Evolutionary conservation across 2,329 filamentous ascomycete species (phyloP), one percentile per base, ranked within the genome.

Genomic region (Fusarium burgessii): DNA sequence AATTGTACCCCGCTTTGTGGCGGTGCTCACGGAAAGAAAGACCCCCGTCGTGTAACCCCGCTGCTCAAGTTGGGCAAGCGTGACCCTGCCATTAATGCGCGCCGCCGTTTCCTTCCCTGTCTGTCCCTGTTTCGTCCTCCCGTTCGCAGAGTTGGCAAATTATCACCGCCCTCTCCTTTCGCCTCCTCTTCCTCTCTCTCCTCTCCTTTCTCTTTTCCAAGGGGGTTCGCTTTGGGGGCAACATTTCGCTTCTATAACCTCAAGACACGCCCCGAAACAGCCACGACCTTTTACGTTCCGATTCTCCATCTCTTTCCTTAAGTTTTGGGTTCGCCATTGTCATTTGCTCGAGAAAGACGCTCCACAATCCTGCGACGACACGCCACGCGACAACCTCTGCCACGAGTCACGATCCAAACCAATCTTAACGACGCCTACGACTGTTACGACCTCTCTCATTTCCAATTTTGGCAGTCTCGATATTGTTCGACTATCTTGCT

Each of bases 401-500:
- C 55, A 72, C 68, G 69, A 71, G 69, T 58, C 60, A 63, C 70
- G 68, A 66, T 57, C 56, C 49, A 62, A 62, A 66, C 58, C 61
- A 65, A 61, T 63, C 66, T 71, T 75, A 54, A 77, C 75, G 75
- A 77, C 66, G 62, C 65, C 67, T 68, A 77, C 71, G 75, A 77
- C 75, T 62, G 69, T 74, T 76, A 77, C 75, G 75, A 76, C 46
- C 64, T 64, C 63, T 68, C 51, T 65, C 51, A 43, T 66, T 72
- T 58, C 38, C 17, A 50, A 42, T 54, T 56, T 63, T 51, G 62
- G 57, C 51, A n/a, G 35, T 23, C 46, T 66, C 58, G 33, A 35
- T 18, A n/a, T 17, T 46, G 40, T 56, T 47, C 42, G 57, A 49
- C 49, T 7, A 61, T 55, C 54, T 46, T 13, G 18, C 40, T 46